Evolutionary conservation across 805 yeast species (phyloP).

Genomic region (Metschnikowia arizonensis): DNA sequence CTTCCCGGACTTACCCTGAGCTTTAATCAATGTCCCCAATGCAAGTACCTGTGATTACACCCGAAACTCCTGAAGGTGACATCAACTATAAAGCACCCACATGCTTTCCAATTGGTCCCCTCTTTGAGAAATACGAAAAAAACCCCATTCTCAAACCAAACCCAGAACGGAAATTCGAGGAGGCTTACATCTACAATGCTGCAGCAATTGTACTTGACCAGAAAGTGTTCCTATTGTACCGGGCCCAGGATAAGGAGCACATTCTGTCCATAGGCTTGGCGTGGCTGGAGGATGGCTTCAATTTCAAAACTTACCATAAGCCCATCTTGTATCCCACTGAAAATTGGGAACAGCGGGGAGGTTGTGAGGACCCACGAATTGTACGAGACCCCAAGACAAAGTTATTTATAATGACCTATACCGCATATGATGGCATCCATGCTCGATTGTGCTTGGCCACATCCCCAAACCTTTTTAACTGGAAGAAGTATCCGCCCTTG

Average conservation of each 20-base stretch:
- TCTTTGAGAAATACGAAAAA: conserved; percentile 28
- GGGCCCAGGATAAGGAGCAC: conserved; percentile 36
- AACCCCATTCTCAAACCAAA: conserved; percentile 39
- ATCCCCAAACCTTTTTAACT: conserved; percentile 31
- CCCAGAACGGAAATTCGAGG: conserved; percentile 35
- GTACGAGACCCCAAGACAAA: conserved; percentile 35
- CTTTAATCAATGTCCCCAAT: too few relatives aligned
- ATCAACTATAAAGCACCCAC: conserved; percentile 30
- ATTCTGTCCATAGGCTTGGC: conserved; percentile 38
- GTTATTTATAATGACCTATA: conserved; percentile 37
- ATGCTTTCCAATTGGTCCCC: conserved; percentile 40
- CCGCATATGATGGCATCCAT: conserved; percentile 32
- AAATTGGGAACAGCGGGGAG: conserved; percentile 39
- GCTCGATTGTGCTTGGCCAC: conserved; percentile 42
- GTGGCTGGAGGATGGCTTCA: conserved; percentile 38
- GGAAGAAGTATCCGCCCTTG: conserved; percentile 38
- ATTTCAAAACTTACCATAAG: conserved; percentile 26
- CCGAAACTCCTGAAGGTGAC: conserved; percentile 29
- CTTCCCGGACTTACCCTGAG: too few relatives aligned
- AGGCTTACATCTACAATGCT: conserved; percentile 40
- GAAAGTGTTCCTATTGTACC: conserved; percentile 33
- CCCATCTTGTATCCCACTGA: conserved; percentile 37
- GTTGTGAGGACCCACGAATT: conserved; percentile 42
- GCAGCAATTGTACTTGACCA: conserved; percentile 39
- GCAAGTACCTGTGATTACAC: conserved; percentile 25